A percentile compares a stretch with the other conserved stretches of the same genome.
phyloP scores from a whole-genome alignment of 2,329 filamentous ascomycete genomes.

The Ilyonectria mors-panacis region DNA sequence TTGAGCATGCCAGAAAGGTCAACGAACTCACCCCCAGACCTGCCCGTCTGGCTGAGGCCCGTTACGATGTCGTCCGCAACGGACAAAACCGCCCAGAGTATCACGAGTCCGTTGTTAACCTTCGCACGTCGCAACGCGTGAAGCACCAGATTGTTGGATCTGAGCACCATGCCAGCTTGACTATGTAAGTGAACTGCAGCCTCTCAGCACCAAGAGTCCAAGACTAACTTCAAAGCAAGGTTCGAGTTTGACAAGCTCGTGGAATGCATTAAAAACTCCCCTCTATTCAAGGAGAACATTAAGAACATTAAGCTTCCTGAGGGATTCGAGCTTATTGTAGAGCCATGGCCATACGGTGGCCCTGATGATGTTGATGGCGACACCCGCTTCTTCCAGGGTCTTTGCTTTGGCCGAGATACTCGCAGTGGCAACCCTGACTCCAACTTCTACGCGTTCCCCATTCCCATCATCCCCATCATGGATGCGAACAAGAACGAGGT shows the following conservation, averaged over 20 bases:
- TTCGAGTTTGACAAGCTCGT: conserved; percentile 56
- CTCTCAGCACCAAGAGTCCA: too few relatives aligned
- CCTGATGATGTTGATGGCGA: conserved; percentile 50
- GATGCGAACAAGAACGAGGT: conserved; percentile 50
- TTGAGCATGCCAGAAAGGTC: conserved; percentile 54
- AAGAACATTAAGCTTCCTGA: conserved; percentile 46
- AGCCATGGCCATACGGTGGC: conserved; percentile 54
- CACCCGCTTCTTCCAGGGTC: conserved; percentile 52
- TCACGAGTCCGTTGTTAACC: conserved; percentile 55
- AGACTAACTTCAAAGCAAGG: conserved; percentile 17
- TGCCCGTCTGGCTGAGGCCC: conserved; percentile 59
- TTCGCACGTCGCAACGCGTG: conserved; percentile 44
- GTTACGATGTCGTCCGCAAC: conserved; percentile 55
- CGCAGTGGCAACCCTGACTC: conserved; percentile 60
- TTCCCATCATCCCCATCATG: conserved; percentile 63
- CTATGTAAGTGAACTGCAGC: conserved; percentile 43
- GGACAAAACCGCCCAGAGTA: conserved; percentile 43
- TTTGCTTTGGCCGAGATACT: conserved; percentile 52
- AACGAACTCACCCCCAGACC: conserved; percentile 49
- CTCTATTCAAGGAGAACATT: conserved; percentile 52
- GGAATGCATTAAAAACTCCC: conserved; percentile 47
- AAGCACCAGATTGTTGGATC: conserved; percentile 47
- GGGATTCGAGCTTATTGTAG: conserved; percentile 51
- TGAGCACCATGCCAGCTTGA: conserved; percentile 50
- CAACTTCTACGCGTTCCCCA: conserved; percentile 70